Evolutionary conservation across 495 filamentous ascomycete species (phyloP).

Genomic region (Aspergillus cavernicola): DNA sequence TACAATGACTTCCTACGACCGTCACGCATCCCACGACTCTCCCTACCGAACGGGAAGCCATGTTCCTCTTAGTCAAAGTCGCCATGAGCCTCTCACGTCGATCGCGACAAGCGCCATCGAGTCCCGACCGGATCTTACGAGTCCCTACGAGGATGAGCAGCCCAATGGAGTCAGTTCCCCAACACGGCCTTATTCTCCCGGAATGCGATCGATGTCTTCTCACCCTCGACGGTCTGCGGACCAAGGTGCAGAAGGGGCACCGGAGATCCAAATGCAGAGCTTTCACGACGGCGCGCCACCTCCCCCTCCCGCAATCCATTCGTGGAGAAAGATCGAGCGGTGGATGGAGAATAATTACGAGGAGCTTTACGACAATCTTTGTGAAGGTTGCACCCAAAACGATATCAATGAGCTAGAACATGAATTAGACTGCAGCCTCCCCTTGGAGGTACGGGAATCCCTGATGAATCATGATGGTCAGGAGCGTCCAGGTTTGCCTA

Average conservation of each 20-base stretch:
- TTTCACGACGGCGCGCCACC: slow-evolving; percentile 91
- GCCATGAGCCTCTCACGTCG: slow-evolving; percentile 70
- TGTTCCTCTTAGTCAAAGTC: slow-evolving; percentile 69
- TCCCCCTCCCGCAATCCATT: slow-evolving; percentile 79
- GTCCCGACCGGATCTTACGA: slow-evolving; percentile 69
- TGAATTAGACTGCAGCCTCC: slow-evolving; percentile 90
- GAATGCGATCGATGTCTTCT: slow-evolving; percentile 72
- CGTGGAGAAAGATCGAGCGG: slow-evolving; percentile 87
- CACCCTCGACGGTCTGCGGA: slow-evolving; percentile 54
- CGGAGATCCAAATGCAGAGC: slow-evolving; percentile 94
- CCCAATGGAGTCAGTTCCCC: slow-evolving; percentile 52
- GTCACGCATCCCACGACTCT: slow-evolving; percentile 81
- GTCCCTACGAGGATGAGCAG: slow-evolving; percentile 69
- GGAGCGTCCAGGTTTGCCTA: slow-evolving; percentile 86
- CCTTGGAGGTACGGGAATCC: slow-evolving; percentile 90
- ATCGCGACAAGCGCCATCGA: slow-evolving; percentile 74
- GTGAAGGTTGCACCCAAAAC: slow-evolving; percentile 86
- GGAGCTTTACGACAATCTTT: slow-evolving; percentile 88
- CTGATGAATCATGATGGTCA: slow-evolving; percentile 90
- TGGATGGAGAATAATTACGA: slow-evolving; percentile 96
- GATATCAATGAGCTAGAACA: slow-evolving; percentile 97
- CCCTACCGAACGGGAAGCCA: slow-evolving; percentile 80
- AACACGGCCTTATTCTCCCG: slow-evolving; percentile 76
- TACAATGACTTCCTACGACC: slow-evolving; percentile 78
- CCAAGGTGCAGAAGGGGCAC: slow-evolving; percentile 58